Base-by-base conservation (phyloP, 345 rosid species). In the Arabis hirsuta region DNA sequence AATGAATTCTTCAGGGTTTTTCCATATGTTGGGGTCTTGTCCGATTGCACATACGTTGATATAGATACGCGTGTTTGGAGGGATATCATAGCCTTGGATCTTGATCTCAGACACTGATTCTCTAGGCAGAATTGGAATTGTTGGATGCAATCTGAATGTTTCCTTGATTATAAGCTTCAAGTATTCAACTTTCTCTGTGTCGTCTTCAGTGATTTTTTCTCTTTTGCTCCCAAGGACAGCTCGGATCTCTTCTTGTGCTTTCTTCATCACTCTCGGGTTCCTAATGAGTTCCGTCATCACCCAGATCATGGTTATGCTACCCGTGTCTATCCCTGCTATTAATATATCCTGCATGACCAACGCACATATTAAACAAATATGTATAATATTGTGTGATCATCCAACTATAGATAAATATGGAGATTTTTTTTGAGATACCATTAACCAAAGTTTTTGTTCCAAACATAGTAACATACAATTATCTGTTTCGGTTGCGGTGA, bases 311-410 rank as follows among this genome's bases (percentile, higher is more conserved):
- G 89, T 77, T 8, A 83, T 67, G 0, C 92, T 69, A 42, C 89
- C 67, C 44, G 91, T 86, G 48, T 86, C 93, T 1, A 86, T 86
- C 68, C 91, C 96, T 1, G 83, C 93, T 0, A 57, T 73, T 76
- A 87, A 84, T 38, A 85, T 63, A 72, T 87, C 85, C 86, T 31
- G 34, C 34, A 31, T 31, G 34, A 31, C 34, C 34, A 31, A 31
- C 34, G 4, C 34, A 31, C 6, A 31, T 0, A 31, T 31, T 31
- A n/a, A n/a, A n/a, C n/a, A n/a, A n/a, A n/a, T n/a, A n/a, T n/a
- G n/a, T n/a, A n/a, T n/a, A n/a, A n/a, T n/a, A n/a, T n/a, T n/a
- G n/a, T n/a, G n/a, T n/a, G n/a, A n/a, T n/a, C n/a, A n/a, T n/a
- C n/a, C n/a, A n/a, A n/a, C n/a, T n/a, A n/a, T n/a, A n/a, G n/a